These are phyloP conservation scores for Bacterosira constricta DNA, from an alignment of 108 stramenopile species.

Conservation along the genomic window DNA sequence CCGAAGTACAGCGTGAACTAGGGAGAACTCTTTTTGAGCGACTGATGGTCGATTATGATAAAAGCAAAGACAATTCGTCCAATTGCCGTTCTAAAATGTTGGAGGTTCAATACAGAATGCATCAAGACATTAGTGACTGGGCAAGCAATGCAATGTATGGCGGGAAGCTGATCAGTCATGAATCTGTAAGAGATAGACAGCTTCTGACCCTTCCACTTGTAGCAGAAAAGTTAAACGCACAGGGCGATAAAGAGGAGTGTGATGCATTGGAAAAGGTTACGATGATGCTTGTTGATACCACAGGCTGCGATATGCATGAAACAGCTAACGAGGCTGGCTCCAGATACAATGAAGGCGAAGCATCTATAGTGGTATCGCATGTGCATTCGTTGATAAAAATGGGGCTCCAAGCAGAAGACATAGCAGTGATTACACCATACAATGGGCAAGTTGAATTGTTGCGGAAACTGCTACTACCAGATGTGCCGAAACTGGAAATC, in stretches of 20 bases:
- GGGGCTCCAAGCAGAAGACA: constrained; percentile 77
- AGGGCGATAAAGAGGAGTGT: constrained; percentile 18
- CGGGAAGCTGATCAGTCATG: constrained; percentile 67
- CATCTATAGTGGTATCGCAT: constrained; percentile 70
- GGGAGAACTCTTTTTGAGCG: constrained; percentile 95
- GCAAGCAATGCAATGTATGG: constrained; percentile 90
- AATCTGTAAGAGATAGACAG: constrained; percentile 58
- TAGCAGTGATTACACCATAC: constrained; percentile 94
- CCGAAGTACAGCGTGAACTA: constrained; percentile 64
- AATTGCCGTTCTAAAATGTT: constrained; percentile 80
- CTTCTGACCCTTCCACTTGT: constrained; percentile 52
- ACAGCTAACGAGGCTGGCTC: constrained; percentile 70
- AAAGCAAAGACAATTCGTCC: background rate
- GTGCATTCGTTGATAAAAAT: constrained; percentile 68
- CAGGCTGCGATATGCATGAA: constrained; percentile 93
- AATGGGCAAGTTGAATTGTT: constrained; percentile 92
- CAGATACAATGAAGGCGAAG: constrained; percentile 85
- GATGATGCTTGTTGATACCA: constrained; percentile 91
- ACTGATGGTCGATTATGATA: constrained; percentile 76
- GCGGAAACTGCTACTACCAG: constrained; percentile 60
- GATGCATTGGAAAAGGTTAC: constrained; percentile 40
- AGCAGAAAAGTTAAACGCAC: constrained; percentile 14
- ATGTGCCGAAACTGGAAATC: constrained; percentile 81
- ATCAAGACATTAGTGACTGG: constrained; percentile 91
- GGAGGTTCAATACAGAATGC: constrained; percentile 97